Evolutionary conservation across 306 rosid genomes (phyloP), one percentile per base, ranked within the genome.

Genomic region (Rosa chinensis): DNA sequence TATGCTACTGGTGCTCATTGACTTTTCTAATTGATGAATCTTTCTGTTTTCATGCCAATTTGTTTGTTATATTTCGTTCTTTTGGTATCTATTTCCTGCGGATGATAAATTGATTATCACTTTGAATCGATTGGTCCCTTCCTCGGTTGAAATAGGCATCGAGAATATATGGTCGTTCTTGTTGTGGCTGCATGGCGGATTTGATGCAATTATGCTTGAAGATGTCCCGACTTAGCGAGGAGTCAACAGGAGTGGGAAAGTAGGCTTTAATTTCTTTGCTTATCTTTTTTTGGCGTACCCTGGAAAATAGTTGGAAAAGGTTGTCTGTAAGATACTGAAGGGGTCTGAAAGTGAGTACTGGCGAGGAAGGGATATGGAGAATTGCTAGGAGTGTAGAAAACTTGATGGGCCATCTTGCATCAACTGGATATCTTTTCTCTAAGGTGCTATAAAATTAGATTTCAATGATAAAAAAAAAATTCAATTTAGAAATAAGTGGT

Each of bases 41-140:
- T 73, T 37, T 72, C 74, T 45, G 18, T 43, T 3, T n/a, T 47
- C n/a, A 53, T 74, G 52, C 35, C 77, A 20, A 58, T 37, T 39
- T 74, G 6, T n/a, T 55, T 0, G 32, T 69, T 43, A 11, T 10
- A 4, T 39, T 43, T 69, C 4, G 5, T 21, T 5, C 10, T 67
- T 67, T 21, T 43, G 52, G 32, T 68, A 68, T 42, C 17, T 45
- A 6, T 16, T 23, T 44, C 23, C 58, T 70, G 25, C 37, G 50
- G 47, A 6, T 55, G 14, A 12, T 56, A 55, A 74, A 39, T 7
- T 73, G 66, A 32, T 32, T 32, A 55, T 55, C 44, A 20, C 39
- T 74, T 10, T 55, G 50, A n/a, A 39, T 47, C 39, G 42, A 45
- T 10, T 53, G 35, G 77, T 73, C 66, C 2, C 37, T 73, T 7